Conservation (phyloP, 345 rosid species). For the Citrus inodora region DNA sequence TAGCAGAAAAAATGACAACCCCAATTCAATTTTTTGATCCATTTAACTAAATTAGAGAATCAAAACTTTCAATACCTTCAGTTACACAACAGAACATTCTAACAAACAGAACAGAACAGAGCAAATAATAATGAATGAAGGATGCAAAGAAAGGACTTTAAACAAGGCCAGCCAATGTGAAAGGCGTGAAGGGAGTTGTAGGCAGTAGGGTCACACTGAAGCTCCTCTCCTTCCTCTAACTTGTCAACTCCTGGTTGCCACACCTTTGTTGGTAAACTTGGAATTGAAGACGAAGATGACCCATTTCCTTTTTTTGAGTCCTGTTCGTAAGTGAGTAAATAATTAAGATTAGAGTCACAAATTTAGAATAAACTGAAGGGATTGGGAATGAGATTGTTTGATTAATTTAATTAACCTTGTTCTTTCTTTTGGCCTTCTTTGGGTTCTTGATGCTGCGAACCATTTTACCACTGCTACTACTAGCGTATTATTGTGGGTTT, state of each 20-base stretch:
- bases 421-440: constrained; percentile 79
- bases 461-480: constrained; percentile 31
- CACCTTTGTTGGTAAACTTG: constrained; percentile 65
- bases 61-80: background rate
- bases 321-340: constrained; percentile 15
- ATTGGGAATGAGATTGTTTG: background rate
- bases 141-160: constrained; percentile 59
- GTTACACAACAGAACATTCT: background rate
- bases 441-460: constrained; percentile 64
- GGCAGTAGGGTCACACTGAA: constrained; percentile 88
- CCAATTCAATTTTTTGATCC: background rate
- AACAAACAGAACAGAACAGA: background rate
- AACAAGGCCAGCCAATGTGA: constrained; percentile 93
- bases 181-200: constrained; percentile 89
- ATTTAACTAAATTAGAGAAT: background rate
- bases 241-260: constrained; percentile 99
- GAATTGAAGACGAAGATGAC: constrained; percentile 52
- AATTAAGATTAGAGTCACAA: background rate
- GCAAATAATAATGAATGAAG: background rate
- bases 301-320: constrained; percentile 52
- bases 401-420: constrained; percentile 46
- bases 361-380: background rate
- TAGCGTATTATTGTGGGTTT: no score
- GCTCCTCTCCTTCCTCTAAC: constrained; percentile 94
- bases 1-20: background rate